These are phyloP conservation scores for Periconia macrospinosa DNA, from an alignment of 2,329 filamentous ascomycete genomes.

Conservation along the genomic window DNA sequence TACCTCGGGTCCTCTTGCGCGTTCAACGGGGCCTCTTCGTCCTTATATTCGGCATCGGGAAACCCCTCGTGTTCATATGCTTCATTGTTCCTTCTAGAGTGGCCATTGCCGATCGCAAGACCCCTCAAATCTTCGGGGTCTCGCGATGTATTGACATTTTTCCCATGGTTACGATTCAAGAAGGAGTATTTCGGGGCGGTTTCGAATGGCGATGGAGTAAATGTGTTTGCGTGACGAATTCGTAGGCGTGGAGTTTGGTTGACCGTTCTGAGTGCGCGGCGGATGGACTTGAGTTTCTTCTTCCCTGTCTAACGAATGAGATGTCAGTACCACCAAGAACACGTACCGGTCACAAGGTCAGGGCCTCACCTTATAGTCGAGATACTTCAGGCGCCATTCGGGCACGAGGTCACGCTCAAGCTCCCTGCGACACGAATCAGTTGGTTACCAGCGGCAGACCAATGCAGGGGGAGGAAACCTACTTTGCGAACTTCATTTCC, in stretches of 20 bases:
- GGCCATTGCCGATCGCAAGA: slow-evolving; percentile 27
- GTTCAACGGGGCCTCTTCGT: slow-evolving; percentile 38
- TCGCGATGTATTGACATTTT: slow-evolving; percentile 17
- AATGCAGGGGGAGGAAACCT: slow-evolving; percentile 20
- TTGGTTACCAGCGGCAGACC: neutral
- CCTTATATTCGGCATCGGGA: slow-evolving; percentile 11
- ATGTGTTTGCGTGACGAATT: slow-evolving; percentile 35
- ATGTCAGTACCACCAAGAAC: slow-evolving; percentile 7
- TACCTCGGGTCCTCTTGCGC: slow-evolving; percentile 12
- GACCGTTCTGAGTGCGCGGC: slow-evolving; percentile 66
- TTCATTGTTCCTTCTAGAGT: slow-evolving; percentile 16
- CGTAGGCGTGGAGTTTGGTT: slow-evolving; percentile 55
- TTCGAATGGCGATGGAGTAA: slow-evolving; percentile 37
- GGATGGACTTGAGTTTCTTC: slow-evolving; percentile 85
- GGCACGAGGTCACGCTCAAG: slow-evolving; percentile 86
- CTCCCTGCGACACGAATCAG: slow-evolving; percentile 56
- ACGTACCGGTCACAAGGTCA: neutral
- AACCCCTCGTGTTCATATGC: slow-evolving; percentile 8
- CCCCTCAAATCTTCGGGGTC: slow-evolving; percentile 28
- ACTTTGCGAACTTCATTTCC: slow-evolving; percentile 66
- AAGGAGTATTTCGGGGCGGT: slow-evolving; percentile 47
- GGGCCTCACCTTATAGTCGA: slow-evolving; percentile 78
- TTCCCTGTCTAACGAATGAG: slow-evolving; percentile 64
- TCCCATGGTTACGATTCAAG: slow-evolving; percentile 37
- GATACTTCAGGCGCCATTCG: slow-evolving; percentile 92